Conservation (phyloP, 2,329 filamentous ascomycete genomes). For the Cordyceps cicadae region DNA sequence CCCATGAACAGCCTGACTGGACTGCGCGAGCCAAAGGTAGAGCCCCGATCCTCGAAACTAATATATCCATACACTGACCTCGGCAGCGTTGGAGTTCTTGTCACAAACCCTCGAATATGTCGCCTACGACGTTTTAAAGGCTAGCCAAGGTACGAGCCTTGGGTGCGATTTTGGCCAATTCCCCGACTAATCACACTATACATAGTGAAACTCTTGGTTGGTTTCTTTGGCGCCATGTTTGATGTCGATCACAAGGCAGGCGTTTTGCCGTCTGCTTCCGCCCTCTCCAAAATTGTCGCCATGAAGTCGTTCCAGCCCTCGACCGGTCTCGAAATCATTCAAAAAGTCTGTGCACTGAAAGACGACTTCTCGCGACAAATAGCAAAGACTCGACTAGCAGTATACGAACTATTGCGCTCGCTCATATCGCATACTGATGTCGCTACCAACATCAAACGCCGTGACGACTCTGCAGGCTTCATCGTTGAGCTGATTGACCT, state of each 20-base stretch:
- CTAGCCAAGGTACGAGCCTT: slow-evolving; percentile 36
- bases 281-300: slow-evolving; percentile 38
- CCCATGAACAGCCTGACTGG: slow-evolving; percentile 38
- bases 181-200: not conserved
- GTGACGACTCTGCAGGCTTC: slow-evolving; percentile 37
- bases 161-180: not conserved
- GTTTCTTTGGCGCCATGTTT: slow-evolving; percentile 52
- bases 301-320: slow-evolving; percentile 45
- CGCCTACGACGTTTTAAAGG: slow-evolving; percentile 35
- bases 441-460: slow-evolving; percentile 35
- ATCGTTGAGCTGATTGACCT: slow-evolving; percentile 41
- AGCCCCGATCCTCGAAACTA: not conserved
- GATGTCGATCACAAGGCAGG: slow-evolving; percentile 52
- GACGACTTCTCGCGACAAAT: slow-evolving; percentile 50
- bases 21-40: slow-evolving; percentile 45
- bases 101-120: slow-evolving; percentile 44
- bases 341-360: slow-evolving; percentile 40
- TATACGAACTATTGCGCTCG: slow-evolving; percentile 40
- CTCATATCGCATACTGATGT: slow-evolving; percentile 37
- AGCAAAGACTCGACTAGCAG: slow-evolving; percentile 40
- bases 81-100: slow-evolving; percentile 46
- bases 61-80: not conserved
- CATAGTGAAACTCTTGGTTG: slow-evolving; percentile 37
- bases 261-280: slow-evolving; percentile 44
- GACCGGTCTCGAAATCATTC: slow-evolving; percentile 40